Evolutionary conservation across 192 early-diverging fungal species (phyloP).

Genomic region (Pecoramyces ruminantium): DNA sequence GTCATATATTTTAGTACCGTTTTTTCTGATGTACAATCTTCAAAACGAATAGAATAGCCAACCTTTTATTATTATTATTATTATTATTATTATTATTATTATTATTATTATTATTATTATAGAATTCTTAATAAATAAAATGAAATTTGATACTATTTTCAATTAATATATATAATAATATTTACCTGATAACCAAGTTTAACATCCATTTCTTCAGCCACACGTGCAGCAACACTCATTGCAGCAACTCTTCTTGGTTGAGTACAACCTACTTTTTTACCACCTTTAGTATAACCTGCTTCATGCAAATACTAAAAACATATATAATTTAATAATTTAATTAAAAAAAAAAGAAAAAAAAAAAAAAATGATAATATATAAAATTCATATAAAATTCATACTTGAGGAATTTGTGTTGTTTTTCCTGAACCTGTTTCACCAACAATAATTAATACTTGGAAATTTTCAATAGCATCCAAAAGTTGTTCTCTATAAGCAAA

Average conservation of each 20-base stretch:
- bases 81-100: too few relatives aligned
- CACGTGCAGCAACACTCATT: slow-evolving; percentile 92
- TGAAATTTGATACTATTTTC: too few relatives aligned
- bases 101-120: too few relatives aligned
- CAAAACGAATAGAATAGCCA: slow-evolving; percentile 95
- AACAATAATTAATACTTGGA: slow-evolving; percentile 82
- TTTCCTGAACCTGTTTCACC: slow-evolving; percentile 97
- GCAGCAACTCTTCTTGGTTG: slow-evolving; percentile 96
- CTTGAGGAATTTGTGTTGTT: slow-evolving; percentile 86
- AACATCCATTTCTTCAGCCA: slow-evolving; percentile 91
- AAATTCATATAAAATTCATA: too few relatives aligned
- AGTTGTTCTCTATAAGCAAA: slow-evolving; percentile 71
- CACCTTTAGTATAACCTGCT: slow-evolving; percentile 77
- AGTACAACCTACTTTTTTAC: slow-evolving; percentile 83
- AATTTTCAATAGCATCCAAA: slow-evolving; percentile 63
- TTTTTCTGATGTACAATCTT: slow-evolving; percentile 91
- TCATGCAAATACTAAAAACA: slow-evolving; percentile 85
- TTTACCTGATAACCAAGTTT: slow-evolving; percentile 48
- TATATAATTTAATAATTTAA: too few relatives aligned
- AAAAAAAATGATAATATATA: too few relatives aligned
- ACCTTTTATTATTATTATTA: too few relatives aligned
- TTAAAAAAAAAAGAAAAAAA: too few relatives aligned
- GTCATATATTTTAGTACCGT: slow-evolving; percentile 98
- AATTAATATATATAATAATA: neutral
- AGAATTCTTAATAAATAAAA: too few relatives aligned